Conservation (phyloP, 768 basidiomycete species). For the Xerocomellus amylosporus region DNA sequence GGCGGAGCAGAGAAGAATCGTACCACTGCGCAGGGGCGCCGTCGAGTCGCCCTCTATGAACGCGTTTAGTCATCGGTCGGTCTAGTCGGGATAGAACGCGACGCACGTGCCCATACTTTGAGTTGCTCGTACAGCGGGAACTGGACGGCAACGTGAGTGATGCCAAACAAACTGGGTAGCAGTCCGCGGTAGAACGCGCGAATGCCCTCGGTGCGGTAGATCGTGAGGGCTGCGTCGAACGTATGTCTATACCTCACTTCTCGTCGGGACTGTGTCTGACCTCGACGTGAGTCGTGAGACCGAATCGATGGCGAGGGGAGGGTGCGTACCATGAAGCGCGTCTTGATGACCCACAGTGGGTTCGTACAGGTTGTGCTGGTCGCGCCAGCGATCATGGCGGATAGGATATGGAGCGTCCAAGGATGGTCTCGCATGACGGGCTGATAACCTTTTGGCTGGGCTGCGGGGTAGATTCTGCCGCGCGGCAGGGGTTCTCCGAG, state of each 20-base stretch:
- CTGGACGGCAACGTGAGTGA: constrained; percentile 93
- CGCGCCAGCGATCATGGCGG: constrained; percentile 95
- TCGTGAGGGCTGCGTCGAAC: constrained; percentile 82
- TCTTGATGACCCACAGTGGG: constrained; percentile 99
- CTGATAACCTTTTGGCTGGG: constrained; percentile 84
- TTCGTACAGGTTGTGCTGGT: constrained; percentile 92
- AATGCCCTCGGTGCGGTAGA: constrained; percentile 85
- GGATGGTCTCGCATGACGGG: constrained; percentile 77
- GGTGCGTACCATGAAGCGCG: constrained; percentile 87
- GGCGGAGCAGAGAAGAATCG: constrained; percentile 90
- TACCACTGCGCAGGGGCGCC: constrained; percentile 32
- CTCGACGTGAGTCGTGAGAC: constrained; percentile 9
- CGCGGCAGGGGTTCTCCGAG: constrained; percentile 35
- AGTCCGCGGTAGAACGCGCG: constrained; percentile 94
- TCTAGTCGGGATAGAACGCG: constrained; percentile 4
- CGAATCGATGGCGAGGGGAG: neutral
- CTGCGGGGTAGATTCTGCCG: constrained; percentile 71
- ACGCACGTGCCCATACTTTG: constrained; percentile 83
- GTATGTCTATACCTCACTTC: constrained; percentile 87
- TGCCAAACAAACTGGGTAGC: constrained; percentile 89
- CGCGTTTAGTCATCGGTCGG: neutral
- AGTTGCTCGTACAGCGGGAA: constrained; percentile 95
- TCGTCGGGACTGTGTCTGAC: constrained; percentile 76
- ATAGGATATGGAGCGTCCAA: constrained; percentile 85
- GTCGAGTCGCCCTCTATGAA: constrained; percentile 30